Base-by-base conservation (phyloP, 768 basidiomycete species). In the Cytidiella melzeri region DNA sequence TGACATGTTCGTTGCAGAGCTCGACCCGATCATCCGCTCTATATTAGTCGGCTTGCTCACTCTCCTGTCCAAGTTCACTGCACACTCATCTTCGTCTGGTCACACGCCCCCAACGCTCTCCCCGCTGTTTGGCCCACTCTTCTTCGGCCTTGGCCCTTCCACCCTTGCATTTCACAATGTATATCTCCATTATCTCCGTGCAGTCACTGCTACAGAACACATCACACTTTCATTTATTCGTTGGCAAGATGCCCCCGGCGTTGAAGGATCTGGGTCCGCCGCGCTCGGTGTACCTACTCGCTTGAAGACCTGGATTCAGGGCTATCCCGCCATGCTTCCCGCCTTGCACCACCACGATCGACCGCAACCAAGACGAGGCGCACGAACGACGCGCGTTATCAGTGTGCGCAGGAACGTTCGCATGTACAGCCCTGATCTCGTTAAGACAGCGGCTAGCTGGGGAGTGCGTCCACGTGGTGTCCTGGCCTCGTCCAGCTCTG, bases 61-160 rank as follows among this genome's bases (percentile, higher is more conserved):
- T n/a, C 81, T 97, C 38, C 74, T 95, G 41, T 79, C 84, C 3
- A 80, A 86, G 26, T 77, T 97, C 54, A 82, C 87, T 0, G 90
- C 93, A 1, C 83, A 96, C 64, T 86, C 87, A 24, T 76, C 84
- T 18, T 75, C 78, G 6, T 92, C 91, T 11, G 94, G 95, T 2
- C 87, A 95, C 57, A 94, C 92, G 0, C 93, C 93, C 0, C 87
- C 89, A 18, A 83, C 91, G 1, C 79, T 98, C 34, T 90, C 93
- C 1, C 81, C 90, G 13, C 77, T 95, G 5, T 95, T 97, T 62
- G 88, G 87, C 0, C 92, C 93, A 1, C 71, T 95, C 21, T 68
- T 98, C 41, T 97, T 97, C 56, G 92, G 93, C 46, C 77, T 94
- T 50, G 79, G 77, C 9, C 64, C 72, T 7, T 67, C 74, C 1